Evolutionary conservation across 140 eudicot genomes (phyloP), one percentile per base, ranked within the genome.

Genomic region (Anethum foeniculum): DNA sequence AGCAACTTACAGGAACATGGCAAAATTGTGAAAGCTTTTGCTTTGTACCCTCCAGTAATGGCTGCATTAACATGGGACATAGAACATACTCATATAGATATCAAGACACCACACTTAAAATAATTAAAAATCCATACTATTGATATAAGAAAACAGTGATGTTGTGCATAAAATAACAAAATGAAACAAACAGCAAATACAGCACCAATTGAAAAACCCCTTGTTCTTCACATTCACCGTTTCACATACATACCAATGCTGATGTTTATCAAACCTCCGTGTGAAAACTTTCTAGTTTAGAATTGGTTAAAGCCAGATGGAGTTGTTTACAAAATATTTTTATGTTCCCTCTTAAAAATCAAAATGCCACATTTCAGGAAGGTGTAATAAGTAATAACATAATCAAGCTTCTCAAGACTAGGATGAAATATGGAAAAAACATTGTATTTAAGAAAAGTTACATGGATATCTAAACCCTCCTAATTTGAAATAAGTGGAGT

Each of bases 21-120:
- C 98, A 94, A 75, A 94, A 94, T 44, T 94, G 96, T 49, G 97
- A 94, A 80, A 94, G 90, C 58, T 94, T 94, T 88, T 88, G 91
- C 84, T 90, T 94, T 71, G 98, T 92, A 83, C 79, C 88, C 75
- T 92, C 97, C 84, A 92, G 72, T 84, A 94, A 85, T 77, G 98
- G 98, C 98, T 94, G 94, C 93, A 89, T 85, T 41, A 67, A 56
- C 74, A 39, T 44, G 77, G 67, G 51, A 21, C 48, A 46, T 44
- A 77, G 49, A 82, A 15, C 8, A 25, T 73, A 28, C 7, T 80
- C 43, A 68, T 77, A 58, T 44, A 77, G 34, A 28, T 71, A 52
- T 58, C 34, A 46, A 38, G 28, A 73, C 49, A 60, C 71, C 5
- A 71, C 23, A 71, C 13, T 47, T 21, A 43, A 14, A 39, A 14